Percentiles rank a stretch among this genome's conserved stretches.
Conservation (phyloP, 306 rosid genomes). For the Urtica urens region DNA sequence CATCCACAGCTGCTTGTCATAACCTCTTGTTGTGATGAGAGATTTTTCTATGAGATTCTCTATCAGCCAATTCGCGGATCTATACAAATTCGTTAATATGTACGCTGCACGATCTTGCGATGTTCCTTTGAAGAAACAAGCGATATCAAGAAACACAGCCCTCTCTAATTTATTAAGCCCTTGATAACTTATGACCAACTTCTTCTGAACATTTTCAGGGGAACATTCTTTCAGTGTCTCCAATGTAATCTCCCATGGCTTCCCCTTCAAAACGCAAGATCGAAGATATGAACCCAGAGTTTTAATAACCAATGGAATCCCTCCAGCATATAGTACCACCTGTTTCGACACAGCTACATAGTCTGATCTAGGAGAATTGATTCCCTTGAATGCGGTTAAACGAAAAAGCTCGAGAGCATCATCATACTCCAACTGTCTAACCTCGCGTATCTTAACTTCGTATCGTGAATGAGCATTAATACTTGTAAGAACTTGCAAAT, state of each 20-base stretch:
- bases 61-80: slow-evolving; percentile 19
- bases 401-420: slow-evolving; percentile 14
- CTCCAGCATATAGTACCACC: not conserved
- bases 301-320: slow-evolving; percentile 18
- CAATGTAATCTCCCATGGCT: slow-evolving; percentile 9
- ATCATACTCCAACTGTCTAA: slow-evolving; percentile 1
- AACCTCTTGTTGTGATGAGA: slow-evolving; percentile 18
- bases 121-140: slow-evolving; percentile 35
- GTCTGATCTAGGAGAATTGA: not conserved
- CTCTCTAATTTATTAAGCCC: slow-evolving; percentile 10
- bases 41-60: slow-evolving; percentile 30
- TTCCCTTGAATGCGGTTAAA: slow-evolving; percentile 10
- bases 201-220: not conserved
- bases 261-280: not conserved
- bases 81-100: too few relatives aligned
- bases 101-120: too few relatives aligned
- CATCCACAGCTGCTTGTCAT: slow-evolving; percentile 2
- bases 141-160: slow-evolving; percentile 19
- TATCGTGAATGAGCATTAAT: not conserved
- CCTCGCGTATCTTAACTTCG: too few relatives aligned
- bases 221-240: slow-evolving; percentile 7
- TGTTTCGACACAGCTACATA: not conserved
- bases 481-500: slow-evolving; percentile 6
- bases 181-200: slow-evolving; percentile 16
- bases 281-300: slow-evolving; percentile 8